Evolutionary conservation across 306 rosid genomes (phyloP).

Genomic region (Purshia tridentata): DNA sequence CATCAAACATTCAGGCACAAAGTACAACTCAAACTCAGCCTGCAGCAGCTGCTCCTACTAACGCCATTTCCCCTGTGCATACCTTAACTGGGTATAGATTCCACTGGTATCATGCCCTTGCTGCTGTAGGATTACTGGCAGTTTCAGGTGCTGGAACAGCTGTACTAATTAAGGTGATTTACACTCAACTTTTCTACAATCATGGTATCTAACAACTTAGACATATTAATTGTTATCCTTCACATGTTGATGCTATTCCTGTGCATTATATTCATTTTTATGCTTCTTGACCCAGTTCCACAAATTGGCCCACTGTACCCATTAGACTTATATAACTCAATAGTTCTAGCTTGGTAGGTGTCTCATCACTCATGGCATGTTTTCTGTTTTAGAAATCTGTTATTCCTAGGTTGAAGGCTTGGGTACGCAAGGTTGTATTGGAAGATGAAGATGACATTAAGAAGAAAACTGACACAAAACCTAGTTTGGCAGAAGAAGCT

Average conservation of each 20-base stretch:
- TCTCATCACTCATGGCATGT: constrained; percentile 20
- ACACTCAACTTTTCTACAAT: constrained; percentile 13
- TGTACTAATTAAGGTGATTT: constrained; percentile 70
- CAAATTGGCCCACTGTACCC: background rate
- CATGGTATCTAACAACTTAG: background rate
- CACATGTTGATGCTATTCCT: constrained; percentile 20
- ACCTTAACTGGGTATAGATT: constrained; percentile 47
- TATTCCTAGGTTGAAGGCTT: constrained; percentile 84
- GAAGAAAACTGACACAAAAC: constrained; percentile 49
- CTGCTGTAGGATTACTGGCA: constrained; percentile 73
- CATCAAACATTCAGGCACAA: constrained; percentile 54
- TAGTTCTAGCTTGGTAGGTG: constrained; percentile 24
- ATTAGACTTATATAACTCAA: constrained; percentile 15
- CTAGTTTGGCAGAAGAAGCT: constrained; percentile 73
- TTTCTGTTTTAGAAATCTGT: constrained; percentile 62
- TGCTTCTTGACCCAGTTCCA: constrained; percentile 18
- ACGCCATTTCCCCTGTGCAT: constrained; percentile 41
- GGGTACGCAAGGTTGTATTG: constrained; percentile 79
- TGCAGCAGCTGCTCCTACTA: constrained; percentile 42
- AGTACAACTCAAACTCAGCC: constrained; percentile 55
- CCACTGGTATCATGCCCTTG: constrained; percentile 83
- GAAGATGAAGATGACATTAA: constrained; percentile 55
- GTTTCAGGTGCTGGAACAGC: constrained; percentile 84
- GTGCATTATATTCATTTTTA: constrained; percentile 14
- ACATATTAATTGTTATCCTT: constrained; percentile 17